Percentiles rank a stretch among this genome's conserved stretches.
Evolutionary conservation across 2,329 filamentous ascomycete genomes (phyloP).

Genomic region (Podosphaera aphanis): DNA sequence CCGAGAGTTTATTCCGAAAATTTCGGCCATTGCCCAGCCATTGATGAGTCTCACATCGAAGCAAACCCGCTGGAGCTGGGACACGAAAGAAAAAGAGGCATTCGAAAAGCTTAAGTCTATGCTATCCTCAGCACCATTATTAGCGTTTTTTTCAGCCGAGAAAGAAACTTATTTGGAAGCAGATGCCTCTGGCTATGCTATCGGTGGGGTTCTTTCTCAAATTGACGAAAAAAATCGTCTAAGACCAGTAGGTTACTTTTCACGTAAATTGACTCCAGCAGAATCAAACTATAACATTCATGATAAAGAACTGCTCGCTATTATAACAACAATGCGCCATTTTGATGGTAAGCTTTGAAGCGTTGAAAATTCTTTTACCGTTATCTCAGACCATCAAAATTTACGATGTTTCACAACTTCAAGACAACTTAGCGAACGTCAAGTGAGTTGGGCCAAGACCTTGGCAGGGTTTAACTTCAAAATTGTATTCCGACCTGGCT

Average conservation of each 20-base stretch:
- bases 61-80: background rate
- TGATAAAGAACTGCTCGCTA: conserved; percentile 1
- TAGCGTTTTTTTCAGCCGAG: background rate
- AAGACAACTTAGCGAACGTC: conserved; percentile 1
- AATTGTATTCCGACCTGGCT: background rate
- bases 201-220: background rate
- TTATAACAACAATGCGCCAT: background rate
- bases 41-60: background rate
- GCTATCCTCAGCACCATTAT: background rate
- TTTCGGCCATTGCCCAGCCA: background rate
- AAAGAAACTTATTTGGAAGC: background rate
- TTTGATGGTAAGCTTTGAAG: conserved; percentile 1
- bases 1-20: background rate
- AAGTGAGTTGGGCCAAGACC: background rate
- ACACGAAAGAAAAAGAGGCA: background rate
- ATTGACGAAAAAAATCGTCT: background rate
- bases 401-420: background rate
- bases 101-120: background rate
- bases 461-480: conserved; percentile 1
- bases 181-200: background rate
- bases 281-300: background rate
- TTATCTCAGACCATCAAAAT: conserved; percentile 1
- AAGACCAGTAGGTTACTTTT: background rate
- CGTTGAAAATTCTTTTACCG: background rate
- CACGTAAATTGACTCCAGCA: background rate